phyloP scores from a whole-genome alignment of 2,329 filamentous ascomycete species.

The Fusarium haematococcum region DNA sequence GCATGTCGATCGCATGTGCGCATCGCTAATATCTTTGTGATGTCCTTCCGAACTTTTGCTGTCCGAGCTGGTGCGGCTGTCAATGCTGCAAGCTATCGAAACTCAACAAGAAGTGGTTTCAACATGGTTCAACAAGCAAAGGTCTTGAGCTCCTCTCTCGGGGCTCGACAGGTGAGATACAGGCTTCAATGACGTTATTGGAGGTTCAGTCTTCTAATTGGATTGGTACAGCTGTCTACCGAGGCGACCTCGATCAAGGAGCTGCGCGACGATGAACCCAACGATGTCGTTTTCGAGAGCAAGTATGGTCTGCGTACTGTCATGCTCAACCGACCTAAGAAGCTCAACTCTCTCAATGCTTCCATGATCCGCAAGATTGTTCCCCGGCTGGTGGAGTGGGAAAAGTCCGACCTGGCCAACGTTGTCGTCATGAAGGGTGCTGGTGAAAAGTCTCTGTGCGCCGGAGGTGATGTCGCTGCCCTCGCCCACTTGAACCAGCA shows the following conservation, averaged over 20 bases:
- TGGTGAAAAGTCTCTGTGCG: slow-evolving; percentile 87
- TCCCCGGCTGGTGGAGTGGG: slow-evolving; percentile 90
- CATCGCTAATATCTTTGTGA: slow-evolving; percentile 56
- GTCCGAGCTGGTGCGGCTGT: slow-evolving; percentile 66
- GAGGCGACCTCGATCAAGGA: slow-evolving; percentile 61
- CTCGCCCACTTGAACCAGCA: slow-evolving; percentile 80
- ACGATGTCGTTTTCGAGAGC: slow-evolving; percentile 94
- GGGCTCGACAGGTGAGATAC: slow-evolving; percentile 46
- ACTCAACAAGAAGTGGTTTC: slow-evolving; percentile 56
- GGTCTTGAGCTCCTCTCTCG: slow-evolving; percentile 70
- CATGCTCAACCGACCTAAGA: slow-evolving; percentile 92
- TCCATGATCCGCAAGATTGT: slow-evolving; percentile 97
- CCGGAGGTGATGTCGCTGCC: slow-evolving; percentile 88
- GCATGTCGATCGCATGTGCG: slow-evolving; percentile 48
- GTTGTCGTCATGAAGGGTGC: slow-evolving; percentile 92
- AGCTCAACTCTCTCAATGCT: slow-evolving; percentile 90
- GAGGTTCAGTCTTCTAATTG: slow-evolving; percentile 12
- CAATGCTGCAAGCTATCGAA: slow-evolving; percentile 56
- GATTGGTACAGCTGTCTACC: slow-evolving; percentile 48
- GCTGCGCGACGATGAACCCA: slow-evolving; percentile 76
- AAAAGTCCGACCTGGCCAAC: slow-evolving; percentile 93
- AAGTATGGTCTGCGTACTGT: slow-evolving; percentile 91
- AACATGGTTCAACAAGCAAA: slow-evolving; percentile 87
- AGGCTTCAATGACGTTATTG: neutral
- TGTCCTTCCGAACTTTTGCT: slow-evolving; percentile 68